These are phyloP conservation scores for Hymenoscyphus infarciens DNA, from an alignment of 2,329 filamentous ascomycete species.

Conservation along the genomic window DNA sequence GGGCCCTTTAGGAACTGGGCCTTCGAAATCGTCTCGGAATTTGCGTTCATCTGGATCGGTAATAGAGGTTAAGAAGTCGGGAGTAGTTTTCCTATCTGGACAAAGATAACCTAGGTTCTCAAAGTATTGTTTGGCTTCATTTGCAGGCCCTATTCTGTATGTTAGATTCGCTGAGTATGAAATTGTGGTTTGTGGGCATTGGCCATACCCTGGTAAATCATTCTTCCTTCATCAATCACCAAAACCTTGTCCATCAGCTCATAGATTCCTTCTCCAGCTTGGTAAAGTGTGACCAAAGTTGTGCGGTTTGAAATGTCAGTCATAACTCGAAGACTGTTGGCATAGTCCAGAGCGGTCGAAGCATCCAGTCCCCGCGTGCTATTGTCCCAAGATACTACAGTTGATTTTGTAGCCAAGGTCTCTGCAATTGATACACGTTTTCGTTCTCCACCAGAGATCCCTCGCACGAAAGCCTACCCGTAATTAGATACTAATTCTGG, in stretches of 20 bases:
- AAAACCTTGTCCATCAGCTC: slow-evolving; percentile 77
- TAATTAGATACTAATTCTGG: slow-evolving; percentile 32
- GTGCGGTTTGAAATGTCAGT: slow-evolving; percentile 72
- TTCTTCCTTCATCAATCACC: slow-evolving; percentile 69
- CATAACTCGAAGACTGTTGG: slow-evolving; percentile 66
- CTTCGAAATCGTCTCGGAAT: slow-evolving; percentile 32
- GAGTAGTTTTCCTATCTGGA: slow-evolving; percentile 59
- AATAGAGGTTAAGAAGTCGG: slow-evolving; percentile 73
- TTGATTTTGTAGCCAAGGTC: slow-evolving; percentile 68
- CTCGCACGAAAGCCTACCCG: slow-evolving; percentile 50
- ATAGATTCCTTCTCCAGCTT: slow-evolving; percentile 67
- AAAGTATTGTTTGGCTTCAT: slow-evolving; percentile 62
- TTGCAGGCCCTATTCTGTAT: slow-evolving; percentile 55
- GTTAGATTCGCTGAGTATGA: not conserved
- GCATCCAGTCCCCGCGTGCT: slow-evolving; percentile 76
- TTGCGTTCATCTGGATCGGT: slow-evolving; percentile 70
- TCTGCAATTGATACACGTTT: slow-evolving; percentile 80
- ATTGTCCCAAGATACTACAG: slow-evolving; percentile 77
- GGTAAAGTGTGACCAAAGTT: slow-evolving; percentile 65
- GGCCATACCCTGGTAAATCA: slow-evolving; percentile 56
- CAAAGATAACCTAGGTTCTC: slow-evolving; percentile 59
- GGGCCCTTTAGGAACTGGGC: slow-evolving; percentile 43
- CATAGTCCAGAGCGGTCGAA: slow-evolving; percentile 75
- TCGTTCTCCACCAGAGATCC: slow-evolving; percentile 75
- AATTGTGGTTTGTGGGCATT: not conserved